Conservation (phyloP, 441 rosid species). For the Euphorbia celastroides region DNA sequence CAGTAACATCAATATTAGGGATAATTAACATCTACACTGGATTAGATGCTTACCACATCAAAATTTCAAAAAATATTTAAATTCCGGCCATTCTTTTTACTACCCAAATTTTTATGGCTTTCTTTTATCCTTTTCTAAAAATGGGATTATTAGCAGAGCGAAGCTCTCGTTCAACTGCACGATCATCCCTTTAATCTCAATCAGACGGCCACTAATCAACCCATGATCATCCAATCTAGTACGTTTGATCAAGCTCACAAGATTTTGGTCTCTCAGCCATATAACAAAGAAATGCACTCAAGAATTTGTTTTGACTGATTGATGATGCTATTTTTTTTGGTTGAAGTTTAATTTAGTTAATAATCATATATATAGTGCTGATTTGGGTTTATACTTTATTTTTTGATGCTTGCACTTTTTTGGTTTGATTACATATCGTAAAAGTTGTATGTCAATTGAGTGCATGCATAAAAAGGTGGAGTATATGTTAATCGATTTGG, state of each 20-base stretch:
- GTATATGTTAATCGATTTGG: conserved; percentile 2
- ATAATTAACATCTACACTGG: conserved; percentile 83
- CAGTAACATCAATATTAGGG: conserved; percentile 48
- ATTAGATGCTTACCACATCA: conserved; percentile 53
- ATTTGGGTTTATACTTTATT: conserved; percentile 11
- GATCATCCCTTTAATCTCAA: conserved; percentile 6
- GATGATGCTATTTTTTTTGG: neutral
- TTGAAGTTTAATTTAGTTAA: neutral
- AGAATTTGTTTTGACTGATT: conserved; percentile 52
- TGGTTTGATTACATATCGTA: neutral
- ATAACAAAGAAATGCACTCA: conserved; percentile 60
- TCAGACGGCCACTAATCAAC: conserved; percentile 21
- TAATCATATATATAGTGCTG: neutral
- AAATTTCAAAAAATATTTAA: conserved; percentile 40
- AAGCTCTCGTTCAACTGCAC: conserved; percentile 27
- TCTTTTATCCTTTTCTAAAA: conserved; percentile 79
- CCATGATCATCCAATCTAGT: conserved; percentile 20
- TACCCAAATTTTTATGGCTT: conserved; percentile 46
- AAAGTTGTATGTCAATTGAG: neutral
- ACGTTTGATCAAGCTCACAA: conserved; percentile 17
- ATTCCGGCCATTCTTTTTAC: conserved; percentile 71
- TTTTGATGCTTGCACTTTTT: conserved; percentile 26
- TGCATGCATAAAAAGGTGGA: conserved; percentile 24
- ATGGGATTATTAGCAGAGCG: conserved; percentile 63
- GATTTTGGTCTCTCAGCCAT: conserved; percentile 46